These are phyloP conservation scores for Pseudogymnoascus sp. DNA, from an alignment of 2,329 filamentous ascomycete species.

Conservation along the genomic window DNA sequence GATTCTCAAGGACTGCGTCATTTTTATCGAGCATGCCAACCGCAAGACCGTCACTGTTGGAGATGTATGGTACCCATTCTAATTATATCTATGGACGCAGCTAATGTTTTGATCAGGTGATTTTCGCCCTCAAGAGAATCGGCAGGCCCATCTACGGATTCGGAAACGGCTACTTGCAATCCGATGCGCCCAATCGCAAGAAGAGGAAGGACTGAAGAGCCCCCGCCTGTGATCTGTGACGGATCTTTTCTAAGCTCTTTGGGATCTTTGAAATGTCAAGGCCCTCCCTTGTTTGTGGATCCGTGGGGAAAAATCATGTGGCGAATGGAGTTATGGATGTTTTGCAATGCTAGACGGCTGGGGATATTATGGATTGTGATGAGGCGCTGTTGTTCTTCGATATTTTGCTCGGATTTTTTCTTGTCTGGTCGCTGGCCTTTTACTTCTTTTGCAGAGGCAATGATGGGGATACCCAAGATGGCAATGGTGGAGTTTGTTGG, in stretches of 20 bases:
- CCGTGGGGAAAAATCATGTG: background rate
- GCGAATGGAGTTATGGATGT: background rate
- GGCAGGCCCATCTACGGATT: conserved; percentile 54
- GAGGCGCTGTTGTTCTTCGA: background rate
- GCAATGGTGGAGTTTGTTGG: background rate
- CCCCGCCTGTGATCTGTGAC: background rate
- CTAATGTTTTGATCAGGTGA: conserved; percentile 38
- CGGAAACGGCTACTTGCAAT: conserved; percentile 32
- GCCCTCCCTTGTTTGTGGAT: background rate
- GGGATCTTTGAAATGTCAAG: background rate
- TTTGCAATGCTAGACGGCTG: background rate
- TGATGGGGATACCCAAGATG: background rate
- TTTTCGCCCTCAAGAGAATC: conserved; percentile 42
- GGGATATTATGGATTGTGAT: background rate
- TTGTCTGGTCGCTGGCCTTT: background rate
- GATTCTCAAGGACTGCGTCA: conserved; percentile 34
- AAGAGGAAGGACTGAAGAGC: background rate
- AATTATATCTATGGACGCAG: background rate
- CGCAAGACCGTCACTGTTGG: conserved; percentile 56
- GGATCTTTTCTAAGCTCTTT: background rate
- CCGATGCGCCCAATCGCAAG: background rate
- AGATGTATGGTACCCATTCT: conserved; percentile 44
- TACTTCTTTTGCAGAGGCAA: background rate
- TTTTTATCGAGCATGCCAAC: conserved; percentile 45
- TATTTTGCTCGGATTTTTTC: background rate